A percentile compares a stretch with the other conserved stretches of the same genome.
Evolutionary conservation across 2,329 filamentous ascomycete species (phyloP).

Genomic region (Aspergillus ochraceus): DNA sequence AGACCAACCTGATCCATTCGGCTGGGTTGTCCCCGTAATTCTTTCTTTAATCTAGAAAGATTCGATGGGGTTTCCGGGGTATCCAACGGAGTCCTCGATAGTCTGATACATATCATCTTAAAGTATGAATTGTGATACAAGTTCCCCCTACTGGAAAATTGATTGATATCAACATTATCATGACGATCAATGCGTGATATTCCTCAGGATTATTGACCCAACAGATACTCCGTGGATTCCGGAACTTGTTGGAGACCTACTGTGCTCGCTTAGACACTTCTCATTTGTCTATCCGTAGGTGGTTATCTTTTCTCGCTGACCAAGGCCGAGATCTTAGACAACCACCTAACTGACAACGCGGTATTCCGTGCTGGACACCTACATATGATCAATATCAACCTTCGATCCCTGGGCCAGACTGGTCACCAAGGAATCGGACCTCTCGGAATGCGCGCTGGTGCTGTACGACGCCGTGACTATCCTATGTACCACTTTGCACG

Average conservation of each 20-base stretch:
- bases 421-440: slow-evolving; percentile 1
- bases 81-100: background rate
- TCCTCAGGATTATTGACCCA: background rate
- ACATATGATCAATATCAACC: background rate
- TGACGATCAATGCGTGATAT: background rate
- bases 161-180: background rate
- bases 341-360: background rate
- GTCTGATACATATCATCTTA: too few species aligned
- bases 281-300: background rate
- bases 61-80: background rate
- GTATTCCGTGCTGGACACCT: background rate
- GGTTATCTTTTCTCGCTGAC: background rate
- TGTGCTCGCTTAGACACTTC: background rate
- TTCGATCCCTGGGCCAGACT: background rate
- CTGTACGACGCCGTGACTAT: background rate
- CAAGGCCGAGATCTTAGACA: background rate
- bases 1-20: background rate
- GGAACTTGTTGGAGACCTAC: background rate
- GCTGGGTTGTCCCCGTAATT: background rate
- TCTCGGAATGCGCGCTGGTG: slow-evolving; percentile 7
- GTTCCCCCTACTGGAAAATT: background rate
- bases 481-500: background rate
- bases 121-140: too few species aligned
- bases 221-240: background rate
- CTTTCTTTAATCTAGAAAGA: background rate